These are phyloP conservation scores for cucumber (Cucumis sativus) DNA, from an alignment of 306 rosid species.

Conservation along the genomic window DNA sequence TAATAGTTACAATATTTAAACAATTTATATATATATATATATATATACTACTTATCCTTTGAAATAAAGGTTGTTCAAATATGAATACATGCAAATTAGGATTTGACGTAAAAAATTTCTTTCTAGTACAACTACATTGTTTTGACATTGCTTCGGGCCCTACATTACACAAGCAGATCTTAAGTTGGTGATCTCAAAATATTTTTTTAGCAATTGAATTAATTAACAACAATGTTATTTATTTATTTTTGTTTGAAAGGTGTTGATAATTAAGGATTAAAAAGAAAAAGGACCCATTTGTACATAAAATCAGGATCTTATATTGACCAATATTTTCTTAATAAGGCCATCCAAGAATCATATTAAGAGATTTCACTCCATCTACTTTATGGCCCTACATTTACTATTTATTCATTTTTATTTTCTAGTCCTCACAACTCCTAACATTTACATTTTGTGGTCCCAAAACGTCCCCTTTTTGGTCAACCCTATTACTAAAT, in stretches of 20 bases:
- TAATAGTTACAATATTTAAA: not conserved
- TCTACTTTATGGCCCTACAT: slow-evolving; percentile 15
- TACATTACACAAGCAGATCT: too few relatives aligned
- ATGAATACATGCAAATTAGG: not conserved
- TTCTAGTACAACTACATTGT: too few relatives aligned
- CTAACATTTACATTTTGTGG: not conserved
- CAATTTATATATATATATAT: not conserved
- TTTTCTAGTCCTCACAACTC: not conserved
- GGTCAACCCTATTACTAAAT: not conserved
- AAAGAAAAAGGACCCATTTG: slow-evolving; percentile 12
- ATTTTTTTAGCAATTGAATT: too few relatives aligned
- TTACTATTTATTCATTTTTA: too few relatives aligned
- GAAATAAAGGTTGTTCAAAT: not conserved
- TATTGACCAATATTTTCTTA: slow-evolving; percentile 20
- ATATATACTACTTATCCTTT: not conserved
- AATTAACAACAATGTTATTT: not conserved
- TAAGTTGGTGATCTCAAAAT: too few relatives aligned
- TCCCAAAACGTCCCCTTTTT: not conserved
- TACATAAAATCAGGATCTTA: slow-evolving; percentile 11
- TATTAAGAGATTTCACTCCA: slow-evolving; percentile 6
- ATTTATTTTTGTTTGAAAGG: not conserved
- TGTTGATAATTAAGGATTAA: not conserved
- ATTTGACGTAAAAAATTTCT: too few relatives aligned
- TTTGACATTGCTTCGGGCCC: too few relatives aligned
- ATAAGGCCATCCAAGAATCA: slow-evolving; percentile 22